Conservation (phyloP, 2,329 filamentous ascomycete genomes). For the Verticillium isaacii region DNA sequence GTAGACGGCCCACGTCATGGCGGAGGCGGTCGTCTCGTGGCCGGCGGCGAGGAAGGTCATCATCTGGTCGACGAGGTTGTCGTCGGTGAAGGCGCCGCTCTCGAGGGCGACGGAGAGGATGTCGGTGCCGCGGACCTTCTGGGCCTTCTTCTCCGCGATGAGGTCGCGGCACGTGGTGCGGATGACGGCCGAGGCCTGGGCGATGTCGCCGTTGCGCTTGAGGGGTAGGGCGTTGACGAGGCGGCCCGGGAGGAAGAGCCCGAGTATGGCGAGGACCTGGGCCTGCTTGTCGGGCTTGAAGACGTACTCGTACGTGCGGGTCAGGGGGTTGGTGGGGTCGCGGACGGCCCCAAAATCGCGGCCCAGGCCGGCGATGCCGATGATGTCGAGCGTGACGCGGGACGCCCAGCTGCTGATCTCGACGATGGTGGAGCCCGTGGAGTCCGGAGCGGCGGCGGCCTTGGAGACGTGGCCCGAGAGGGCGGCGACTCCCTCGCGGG, state of each 20-base stretch:
- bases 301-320: slow-evolving; percentile 48
- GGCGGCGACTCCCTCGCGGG: slow-evolving; percentile 58
- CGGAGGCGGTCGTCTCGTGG: slow-evolving; percentile 73
- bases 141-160: slow-evolving; percentile 63
- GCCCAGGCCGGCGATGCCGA: slow-evolving; percentile 67
- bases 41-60: slow-evolving; percentile 86
- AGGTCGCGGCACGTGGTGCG: slow-evolving; percentile 63
- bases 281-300: slow-evolving; percentile 49
- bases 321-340: slow-evolving; percentile 56
- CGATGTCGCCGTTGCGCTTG: slow-evolving; percentile 63
- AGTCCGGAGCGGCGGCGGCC: slow-evolving; percentile 23
- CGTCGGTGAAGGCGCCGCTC: slow-evolving; percentile 70
- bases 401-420: slow-evolving; percentile 61
- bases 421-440: slow-evolving; percentile 33
- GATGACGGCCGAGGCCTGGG: slow-evolving; percentile 51
- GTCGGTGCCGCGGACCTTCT: slow-evolving; percentile 54
- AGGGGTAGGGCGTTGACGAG: slow-evolving; percentile 62
- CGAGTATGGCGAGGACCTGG: slow-evolving; percentile 52
- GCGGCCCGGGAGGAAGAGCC: slow-evolving; percentile 58
- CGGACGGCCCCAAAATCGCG: slow-evolving; percentile 64
- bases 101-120: slow-evolving; percentile 78
- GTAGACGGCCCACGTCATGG: slow-evolving; percentile 73
- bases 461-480: slow-evolving; percentile 46
- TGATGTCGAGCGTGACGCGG: slow-evolving; percentile 69
- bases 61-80: slow-evolving; percentile 79